Percentiles rank a stretch among this genome's conserved stretches.
Evolutionary conservation across 805 yeast species (phyloP).

Genomic region (Ogataea pini): DNA sequence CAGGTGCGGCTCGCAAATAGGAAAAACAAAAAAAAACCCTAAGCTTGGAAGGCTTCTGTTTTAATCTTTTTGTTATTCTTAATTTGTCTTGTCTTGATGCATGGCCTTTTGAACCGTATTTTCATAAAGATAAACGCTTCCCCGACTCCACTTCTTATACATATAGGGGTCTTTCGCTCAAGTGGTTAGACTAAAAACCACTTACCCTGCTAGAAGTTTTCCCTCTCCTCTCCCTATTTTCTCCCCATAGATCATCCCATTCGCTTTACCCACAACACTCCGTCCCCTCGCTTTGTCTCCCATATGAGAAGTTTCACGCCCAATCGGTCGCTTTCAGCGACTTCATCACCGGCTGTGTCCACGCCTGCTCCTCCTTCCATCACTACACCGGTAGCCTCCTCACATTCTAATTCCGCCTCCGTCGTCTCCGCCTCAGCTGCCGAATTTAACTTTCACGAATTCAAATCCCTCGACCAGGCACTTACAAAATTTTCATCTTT

Average conservation of each 20-base stretch:
- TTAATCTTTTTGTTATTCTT: background rate
- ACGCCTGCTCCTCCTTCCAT: conserved; percentile 2
- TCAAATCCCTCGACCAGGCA: conserved; percentile 45
- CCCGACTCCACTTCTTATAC: background rate
- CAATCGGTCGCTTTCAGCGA: conserved; percentile 14
- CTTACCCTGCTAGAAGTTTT: background rate
- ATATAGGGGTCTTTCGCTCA: background rate
- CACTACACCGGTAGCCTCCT: background rate
- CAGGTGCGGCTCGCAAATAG: background rate
- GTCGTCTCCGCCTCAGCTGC: background rate
- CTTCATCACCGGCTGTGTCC: conserved; percentile 14
- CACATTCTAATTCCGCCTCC: background rate
- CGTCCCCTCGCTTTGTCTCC: background rate
- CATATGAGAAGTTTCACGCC: conserved; percentile 11
- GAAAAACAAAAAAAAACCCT: background rate
- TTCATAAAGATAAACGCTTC: background rate
- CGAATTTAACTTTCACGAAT: conserved; percentile 22
- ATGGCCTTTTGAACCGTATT: background rate
- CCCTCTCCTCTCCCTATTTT: background rate
- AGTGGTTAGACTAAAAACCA: background rate
- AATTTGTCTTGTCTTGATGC: background rate
- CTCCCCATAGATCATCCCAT: background rate
- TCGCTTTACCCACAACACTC: background rate
- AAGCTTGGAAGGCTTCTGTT: conserved; percentile 1
- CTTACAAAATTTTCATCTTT: conserved; percentile 43